Evolutionary conservation across 2,329 filamentous ascomycete species (phyloP).

Genomic region (Fusarium brachygibbosum): DNA sequence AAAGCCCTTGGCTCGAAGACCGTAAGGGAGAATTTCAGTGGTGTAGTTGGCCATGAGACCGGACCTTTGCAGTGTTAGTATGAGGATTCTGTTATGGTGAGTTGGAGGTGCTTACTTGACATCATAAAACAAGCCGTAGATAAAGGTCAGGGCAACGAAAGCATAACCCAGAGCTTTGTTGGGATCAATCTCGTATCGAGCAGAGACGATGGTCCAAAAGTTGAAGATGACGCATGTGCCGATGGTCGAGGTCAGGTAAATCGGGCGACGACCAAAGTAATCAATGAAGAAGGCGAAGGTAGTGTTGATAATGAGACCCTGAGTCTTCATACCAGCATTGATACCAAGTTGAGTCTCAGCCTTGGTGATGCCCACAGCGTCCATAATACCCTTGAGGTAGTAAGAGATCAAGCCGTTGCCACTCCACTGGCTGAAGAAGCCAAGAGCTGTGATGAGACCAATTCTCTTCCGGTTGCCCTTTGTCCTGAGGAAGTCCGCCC

Average conservation of each 20-base stretch:
- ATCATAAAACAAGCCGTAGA: conserved; percentile 56
- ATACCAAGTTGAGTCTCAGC: conserved; percentile 52
- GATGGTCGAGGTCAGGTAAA: conserved; percentile 18
- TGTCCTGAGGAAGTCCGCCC: conserved; percentile 44
- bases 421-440: conserved; percentile 36
- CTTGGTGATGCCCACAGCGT: conserved; percentile 45
- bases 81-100: accelerated
- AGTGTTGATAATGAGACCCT: conserved; percentile 16
- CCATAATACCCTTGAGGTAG: conserved; percentile 32
- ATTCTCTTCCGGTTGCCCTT: conserved; percentile 49
- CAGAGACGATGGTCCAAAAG: conserved; percentile 36
- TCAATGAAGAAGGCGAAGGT: conserved; percentile 46
- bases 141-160: conserved; percentile 55
- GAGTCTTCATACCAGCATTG: conserved; percentile 43
- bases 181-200: conserved; percentile 47
- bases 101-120: conserved; percentile 28
- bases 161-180: conserved; percentile 34
- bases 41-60: conserved; percentile 46
- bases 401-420: conserved; percentile 35
- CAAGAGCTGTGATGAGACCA: conserved; percentile 42
- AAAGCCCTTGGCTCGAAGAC: conserved; percentile 39
- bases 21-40: conserved; percentile 48
- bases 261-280: conserved; percentile 34
- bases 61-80: conserved; percentile 44
- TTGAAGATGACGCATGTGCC: conserved; percentile 51